Evolutionary conservation across 306 rosid species (phyloP).

Genomic region (Acacia melanoxylon): DNA sequence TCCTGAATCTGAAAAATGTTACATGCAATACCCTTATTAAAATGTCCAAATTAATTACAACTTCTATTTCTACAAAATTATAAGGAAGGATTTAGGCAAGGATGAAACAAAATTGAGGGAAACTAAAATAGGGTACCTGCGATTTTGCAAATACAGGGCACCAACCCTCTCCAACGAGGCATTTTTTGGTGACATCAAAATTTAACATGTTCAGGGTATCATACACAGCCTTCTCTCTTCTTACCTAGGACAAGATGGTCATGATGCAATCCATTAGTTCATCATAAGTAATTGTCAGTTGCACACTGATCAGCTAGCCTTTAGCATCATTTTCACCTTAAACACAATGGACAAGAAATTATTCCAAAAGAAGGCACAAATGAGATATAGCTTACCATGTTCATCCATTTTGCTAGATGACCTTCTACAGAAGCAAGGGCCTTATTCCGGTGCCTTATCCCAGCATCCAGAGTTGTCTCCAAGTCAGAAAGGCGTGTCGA

Average conservation of each 20-base stretch:
- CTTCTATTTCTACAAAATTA: slow-evolving; percentile 16
- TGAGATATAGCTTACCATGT: slow-evolving; percentile 60
- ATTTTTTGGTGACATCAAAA: slow-evolving; percentile 97
- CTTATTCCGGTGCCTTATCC: slow-evolving; percentile 86
- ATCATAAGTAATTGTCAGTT: slow-evolving; percentile 24
- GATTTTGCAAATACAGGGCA: slow-evolving; percentile 86
- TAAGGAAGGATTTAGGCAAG: background rate
- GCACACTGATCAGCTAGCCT: slow-evolving; percentile 1
- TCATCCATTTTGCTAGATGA: slow-evolving; percentile 87
- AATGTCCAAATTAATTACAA: slow-evolving; percentile 18
- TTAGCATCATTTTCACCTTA: slow-evolving; percentile 25
- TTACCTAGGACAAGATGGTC: slow-evolving; percentile 66
- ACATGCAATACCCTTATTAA: slow-evolving; percentile 15
- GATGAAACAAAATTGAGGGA: background rate
- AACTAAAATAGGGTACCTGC: slow-evolving; percentile 51
- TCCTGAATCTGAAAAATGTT: slow-evolving; percentile 78
- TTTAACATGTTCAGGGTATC: slow-evolving; percentile 95
- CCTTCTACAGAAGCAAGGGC: slow-evolving; percentile 75
- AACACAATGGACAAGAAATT: slow-evolving; percentile 18
- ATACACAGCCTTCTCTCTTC: slow-evolving; percentile 96
- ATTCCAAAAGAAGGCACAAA: slow-evolving; percentile 23
- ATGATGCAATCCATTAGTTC: slow-evolving; percentile 39
- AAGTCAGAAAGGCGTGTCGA: slow-evolving; percentile 85
- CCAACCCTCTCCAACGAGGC: slow-evolving; percentile 99
- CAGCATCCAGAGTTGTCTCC: slow-evolving; percentile 91